Base-by-base conservation (phyloP, 768 basidiomycete genomes). In the Austroboletus eburneus region DNA sequence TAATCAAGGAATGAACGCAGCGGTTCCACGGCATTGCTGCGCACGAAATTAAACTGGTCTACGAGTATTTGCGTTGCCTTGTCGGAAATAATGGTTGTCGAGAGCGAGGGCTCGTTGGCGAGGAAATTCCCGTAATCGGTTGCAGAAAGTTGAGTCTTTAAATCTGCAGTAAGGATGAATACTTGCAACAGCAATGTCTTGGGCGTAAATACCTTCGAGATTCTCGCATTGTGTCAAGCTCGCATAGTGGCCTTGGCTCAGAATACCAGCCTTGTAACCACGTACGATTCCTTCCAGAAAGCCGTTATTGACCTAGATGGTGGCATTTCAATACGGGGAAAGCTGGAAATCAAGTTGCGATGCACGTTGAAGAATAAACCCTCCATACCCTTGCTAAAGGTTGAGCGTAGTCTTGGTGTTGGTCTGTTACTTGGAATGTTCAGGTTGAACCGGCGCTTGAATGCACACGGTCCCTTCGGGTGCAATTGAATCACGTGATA, bases 71-170 rank as follows among this genome's bases (percentile, higher is more conserved):
- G 87, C 3, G 93, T 97, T 23, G 96, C 95, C 70, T 87, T 93
- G 70, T 95, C 94, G n/a, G 91, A 80, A 62, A 98, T 97, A 40
- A 91, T 93, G 9, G 91, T 85, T 8, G 95, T 96, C 45, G 91
- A 88, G 45, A 97, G 79, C 21, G 91, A 77, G 3, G 95, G 85
- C 65, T 99, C 96, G 60, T 97, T 97, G 23, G 95, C 85, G 38
- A 99, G 85, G 69, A 99, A 99, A 71, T 91, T 95, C 61, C 94
- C 93, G 65, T 99, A 99, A 71, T 99, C 96, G 5, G 95, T 98
- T 12, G 94, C 82, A 14, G 91, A 88, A 25, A 99, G 76, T 63
- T 99, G 96, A 38, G 96, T 93, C 52, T 91, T 79, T 68, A 99
- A 84, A 70, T 99, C 96, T 98, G 58, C n/a, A 33, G 32, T 23